phyloP scores from a whole-genome alignment of 768 basidiomycete species.

The Russula compacta region DNA sequence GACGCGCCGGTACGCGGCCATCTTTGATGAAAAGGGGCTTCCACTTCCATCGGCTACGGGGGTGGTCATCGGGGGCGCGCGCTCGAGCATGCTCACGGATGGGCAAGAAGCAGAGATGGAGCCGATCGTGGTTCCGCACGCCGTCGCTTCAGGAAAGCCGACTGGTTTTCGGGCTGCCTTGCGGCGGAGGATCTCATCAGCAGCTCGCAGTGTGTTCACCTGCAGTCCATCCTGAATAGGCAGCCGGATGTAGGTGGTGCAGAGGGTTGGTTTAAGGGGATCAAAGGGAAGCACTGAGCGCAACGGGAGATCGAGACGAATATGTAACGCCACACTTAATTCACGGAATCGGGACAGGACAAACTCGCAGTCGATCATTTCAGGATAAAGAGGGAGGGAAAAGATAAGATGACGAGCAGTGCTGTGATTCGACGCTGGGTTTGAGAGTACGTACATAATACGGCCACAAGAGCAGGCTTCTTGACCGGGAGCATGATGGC shows the following conservation, averaged over 20 bases:
- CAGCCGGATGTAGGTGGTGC: background rate
- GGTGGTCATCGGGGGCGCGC: constrained; percentile 8
- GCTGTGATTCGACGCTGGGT: background rate
- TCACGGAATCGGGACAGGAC: background rate
- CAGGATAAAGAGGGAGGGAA: background rate
- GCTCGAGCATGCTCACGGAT: constrained; percentile 7
- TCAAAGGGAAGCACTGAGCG: background rate
- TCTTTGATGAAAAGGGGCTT: constrained; percentile 17
- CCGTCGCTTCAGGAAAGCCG: background rate
- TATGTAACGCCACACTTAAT: constrained; percentile 12
- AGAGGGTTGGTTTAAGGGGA: constrained; percentile 7
- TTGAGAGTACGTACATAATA: background rate
- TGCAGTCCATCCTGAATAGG: constrained; percentile 6
- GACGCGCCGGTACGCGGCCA: constrained; percentile 16
- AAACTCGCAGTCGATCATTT: constrained; percentile 5
- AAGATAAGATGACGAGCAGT: background rate
- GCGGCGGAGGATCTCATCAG: constrained; percentile 12
- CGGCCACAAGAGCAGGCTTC: background rate
- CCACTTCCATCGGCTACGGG: constrained; percentile 16
- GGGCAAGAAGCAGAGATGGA: constrained; percentile 2
- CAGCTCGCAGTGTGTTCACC: constrained; percentile 13
- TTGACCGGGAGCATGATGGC: background rate
- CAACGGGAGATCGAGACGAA: constrained; percentile 6
- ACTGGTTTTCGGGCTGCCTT: constrained; percentile 7
- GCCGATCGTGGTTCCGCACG: constrained; percentile 6